A percentile compares a stretch with the other conserved stretches of the same genome.
These are phyloP conservation scores for Monosporascus sp. DNA, from an alignment of 2,329 filamentous ascomycete species.

Conservation along the genomic window DNA sequence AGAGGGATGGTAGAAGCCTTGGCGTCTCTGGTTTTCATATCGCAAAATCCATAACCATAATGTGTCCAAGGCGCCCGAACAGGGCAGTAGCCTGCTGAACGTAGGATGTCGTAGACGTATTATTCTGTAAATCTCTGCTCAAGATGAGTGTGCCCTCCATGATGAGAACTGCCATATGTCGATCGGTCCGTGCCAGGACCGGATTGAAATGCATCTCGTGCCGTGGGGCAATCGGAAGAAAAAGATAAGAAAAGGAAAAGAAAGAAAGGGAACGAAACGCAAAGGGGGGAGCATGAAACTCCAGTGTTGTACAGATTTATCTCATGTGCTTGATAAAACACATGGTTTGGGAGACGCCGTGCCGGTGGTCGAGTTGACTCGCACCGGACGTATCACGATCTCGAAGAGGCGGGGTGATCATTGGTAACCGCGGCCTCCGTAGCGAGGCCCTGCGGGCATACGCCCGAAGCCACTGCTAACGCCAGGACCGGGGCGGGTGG, in stretches of 20 bases:
- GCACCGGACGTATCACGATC: constrained; percentile 1
- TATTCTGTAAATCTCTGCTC: constrained; percentile 47
- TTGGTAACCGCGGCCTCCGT: constrained; percentile 50
- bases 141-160: constrained; percentile 39
- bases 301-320: background rate
- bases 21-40: constrained; percentile 31
- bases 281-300: constrained; percentile 3
- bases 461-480: constrained; percentile 61
- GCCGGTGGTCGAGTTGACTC: background rate
- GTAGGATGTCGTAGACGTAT: constrained; percentile 54
- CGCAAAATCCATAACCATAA: constrained; percentile 57
- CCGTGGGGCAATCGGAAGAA: constrained; percentile 15
- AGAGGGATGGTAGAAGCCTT: constrained; percentile 13
- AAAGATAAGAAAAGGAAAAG: constrained; percentile 12
- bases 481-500: constrained; percentile 83
- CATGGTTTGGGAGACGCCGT: background rate
- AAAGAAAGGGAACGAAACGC: constrained; percentile 15
- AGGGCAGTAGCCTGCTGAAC: constrained; percentile 42
- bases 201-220: constrained; percentile 23
- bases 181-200: constrained; percentile 30
- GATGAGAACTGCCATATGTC: constrained; percentile 41
- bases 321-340: background rate
- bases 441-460: constrained; percentile 54
- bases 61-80: constrained; percentile 53
- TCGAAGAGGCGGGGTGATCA: constrained; percentile 26